Base-by-base conservation (phyloP, 352 stramenopile genomes). In the Phytopythium kandeliae region DNA sequence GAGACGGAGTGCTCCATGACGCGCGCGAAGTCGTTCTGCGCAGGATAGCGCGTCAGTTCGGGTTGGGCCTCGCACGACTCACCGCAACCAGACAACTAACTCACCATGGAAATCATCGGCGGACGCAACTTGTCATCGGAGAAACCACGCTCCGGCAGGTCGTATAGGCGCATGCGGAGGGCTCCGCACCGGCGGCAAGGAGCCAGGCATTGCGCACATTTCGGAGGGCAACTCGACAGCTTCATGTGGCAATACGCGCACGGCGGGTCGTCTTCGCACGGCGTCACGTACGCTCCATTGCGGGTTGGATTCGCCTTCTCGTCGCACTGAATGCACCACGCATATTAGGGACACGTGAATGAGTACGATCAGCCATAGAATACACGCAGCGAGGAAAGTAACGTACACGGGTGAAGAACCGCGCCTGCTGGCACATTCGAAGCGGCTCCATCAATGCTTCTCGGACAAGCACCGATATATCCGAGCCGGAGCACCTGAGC, bases 361-460 rank as follows among this genome's bases (percentile, higher is more conserved):
- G 12, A 48, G 28, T 9, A n/a, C n/a, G 26, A 37, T 17, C 8
- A 16, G 19, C 26, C 21, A 19, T 9, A 19, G 2, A 40, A 22
- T 0, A 21, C 46, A 21, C 6, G 25, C 6, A 26, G 35, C 28
- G 13, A 28, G 30, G 9, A 19, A 34, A 15, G 38, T 31, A 31
- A 35, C 49, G 54, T 73, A 96, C 84, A 35, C 70, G 69, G 34
- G 63, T 78, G 62, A 96, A 96, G 54, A 92, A 95, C 55, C 97
- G 92, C n/a, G 97, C 96, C 73, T 97, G 81, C 60, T 99, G 96
- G 62, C 96, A 99, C 65, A 95, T 93, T 53, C 95, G 75, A 25
- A 99, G 67, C 7, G 97, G 97, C 67, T 98, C 78, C 96, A 99
- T 99, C 22, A 99, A 63, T 3, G 96, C 97, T 56, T 99, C 96